A percentile compares a stretch with the other conserved stretches of the same genome.
Conservation (phyloP, 306 rosid species). For the Prosopis cineraria region DNA sequence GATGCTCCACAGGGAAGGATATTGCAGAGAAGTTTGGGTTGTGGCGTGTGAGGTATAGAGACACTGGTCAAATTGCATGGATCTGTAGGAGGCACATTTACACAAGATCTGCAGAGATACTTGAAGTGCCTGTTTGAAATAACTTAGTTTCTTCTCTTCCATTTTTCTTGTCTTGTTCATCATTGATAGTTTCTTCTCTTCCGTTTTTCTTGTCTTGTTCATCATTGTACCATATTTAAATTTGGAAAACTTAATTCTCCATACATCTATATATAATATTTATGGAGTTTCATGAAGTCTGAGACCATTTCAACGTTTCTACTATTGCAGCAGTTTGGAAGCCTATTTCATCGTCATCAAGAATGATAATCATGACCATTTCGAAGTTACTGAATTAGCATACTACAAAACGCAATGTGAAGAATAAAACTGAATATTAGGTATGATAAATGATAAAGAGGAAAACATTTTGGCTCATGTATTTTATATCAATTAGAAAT, state of each 20-base stretch:
- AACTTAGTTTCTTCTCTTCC: slow-evolving; percentile 5
- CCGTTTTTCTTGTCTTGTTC: background rate
- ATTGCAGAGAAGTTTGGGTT: slow-evolving; percentile 93
- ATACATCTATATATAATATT: background rate
- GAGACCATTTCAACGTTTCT: background rate
- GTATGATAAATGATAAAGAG: too few relatives aligned
- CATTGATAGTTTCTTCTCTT: too few relatives aligned
- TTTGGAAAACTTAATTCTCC: slow-evolving; percentile 6
- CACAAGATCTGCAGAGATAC: slow-evolving; percentile 79
- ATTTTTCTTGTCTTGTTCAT: background rate
- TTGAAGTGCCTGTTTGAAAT: slow-evolving; percentile 80
- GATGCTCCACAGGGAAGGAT: slow-evolving; percentile 86
- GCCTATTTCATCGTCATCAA: background rate
- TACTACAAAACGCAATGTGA: background rate
- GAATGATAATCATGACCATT: slow-evolving; percentile 12
- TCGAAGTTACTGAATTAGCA: slow-evolving; percentile 6
- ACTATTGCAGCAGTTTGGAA: background rate
- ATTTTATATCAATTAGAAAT: too few relatives aligned
- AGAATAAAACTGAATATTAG: too few relatives aligned
- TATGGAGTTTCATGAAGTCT: background rate
- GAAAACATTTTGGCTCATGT: too few relatives aligned
- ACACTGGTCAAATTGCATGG: slow-evolving; percentile 88
- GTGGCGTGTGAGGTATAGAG: slow-evolving; percentile 88
- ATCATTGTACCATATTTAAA: slow-evolving; percentile 2
- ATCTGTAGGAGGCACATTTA: slow-evolving; percentile 85